Evolutionary conservation across 768 basidiomycete genomes (phyloP).

Genomic region (Lentinus brumalis): DNA sequence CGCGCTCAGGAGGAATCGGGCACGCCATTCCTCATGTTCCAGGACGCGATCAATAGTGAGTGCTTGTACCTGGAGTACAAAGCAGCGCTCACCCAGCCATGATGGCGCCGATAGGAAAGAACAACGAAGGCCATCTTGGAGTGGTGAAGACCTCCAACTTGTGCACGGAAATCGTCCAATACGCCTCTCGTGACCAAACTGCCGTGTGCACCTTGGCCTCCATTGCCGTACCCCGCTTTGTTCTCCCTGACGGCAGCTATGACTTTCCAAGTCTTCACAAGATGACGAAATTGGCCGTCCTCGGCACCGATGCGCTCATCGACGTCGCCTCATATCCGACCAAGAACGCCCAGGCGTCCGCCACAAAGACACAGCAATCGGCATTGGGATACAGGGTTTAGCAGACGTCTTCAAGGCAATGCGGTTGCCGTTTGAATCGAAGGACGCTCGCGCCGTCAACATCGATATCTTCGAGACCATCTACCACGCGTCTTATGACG

Average conservation of each 20-base stretch:
- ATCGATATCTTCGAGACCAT: neutral
- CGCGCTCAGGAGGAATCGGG: neutral
- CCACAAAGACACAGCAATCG: neutral
- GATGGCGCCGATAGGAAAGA: too few relatives aligned
- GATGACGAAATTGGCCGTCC: neutral
- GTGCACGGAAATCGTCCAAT: neutral
- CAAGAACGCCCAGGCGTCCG: neutral
- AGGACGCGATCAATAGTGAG: neutral
- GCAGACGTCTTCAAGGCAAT: neutral
- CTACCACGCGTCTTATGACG: neutral
- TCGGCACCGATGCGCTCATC: neutral
- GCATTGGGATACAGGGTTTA: neutral
- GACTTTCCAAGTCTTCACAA: neutral
- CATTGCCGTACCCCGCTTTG: neutral
- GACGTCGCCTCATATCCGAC: neutral
- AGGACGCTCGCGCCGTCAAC: neutral
- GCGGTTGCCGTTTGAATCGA: neutral
- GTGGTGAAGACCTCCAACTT: neutral
- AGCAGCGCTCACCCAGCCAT: too few relatives aligned
- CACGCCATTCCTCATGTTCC: neutral
- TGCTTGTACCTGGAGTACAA: too few relatives aligned
- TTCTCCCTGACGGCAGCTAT: neutral
- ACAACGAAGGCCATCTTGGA: neutral
- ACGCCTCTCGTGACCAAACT: neutral
- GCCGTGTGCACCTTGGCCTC: neutral